Percentiles rank a stretch among this genome's conserved stretches.
These are phyloP conservation scores for Lignosus rhinocerotis DNA, from an alignment of 1,284 basidiomycete genomes.

Conservation along the genomic window DNA sequence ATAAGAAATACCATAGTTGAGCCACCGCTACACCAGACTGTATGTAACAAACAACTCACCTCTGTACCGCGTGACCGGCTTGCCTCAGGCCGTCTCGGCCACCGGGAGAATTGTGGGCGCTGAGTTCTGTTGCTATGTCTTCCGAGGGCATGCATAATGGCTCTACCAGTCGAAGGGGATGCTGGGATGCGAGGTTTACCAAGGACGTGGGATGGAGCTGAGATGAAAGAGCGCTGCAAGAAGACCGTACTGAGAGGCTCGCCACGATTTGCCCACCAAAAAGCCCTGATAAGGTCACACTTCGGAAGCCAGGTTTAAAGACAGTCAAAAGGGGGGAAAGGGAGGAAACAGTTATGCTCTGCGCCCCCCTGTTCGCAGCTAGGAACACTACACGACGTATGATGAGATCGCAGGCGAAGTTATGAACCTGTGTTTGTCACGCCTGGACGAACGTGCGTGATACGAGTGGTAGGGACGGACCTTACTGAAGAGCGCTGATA, in stretches of 20 bases:
- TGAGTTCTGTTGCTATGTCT: neutral
- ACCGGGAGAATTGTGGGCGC: constrained; percentile 1
- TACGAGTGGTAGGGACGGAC: constrained; percentile 14
- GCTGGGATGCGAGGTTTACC: too few relatives aligned
- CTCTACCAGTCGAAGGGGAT: too few relatives aligned
- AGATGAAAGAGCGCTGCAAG: too few relatives aligned
- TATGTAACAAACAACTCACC: neutral
- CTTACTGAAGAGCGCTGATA: neutral
- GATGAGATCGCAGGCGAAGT: neutral
- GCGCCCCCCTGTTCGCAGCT: neutral
- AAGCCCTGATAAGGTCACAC: too few relatives aligned
- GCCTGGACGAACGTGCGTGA: constrained; percentile 13
- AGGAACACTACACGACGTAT: neutral
- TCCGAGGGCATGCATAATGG: neutral
- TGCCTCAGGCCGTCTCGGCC: neutral
- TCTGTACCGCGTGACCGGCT: constrained; percentile 6
- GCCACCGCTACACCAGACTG: too few relatives aligned
- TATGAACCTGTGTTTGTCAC: neutral
- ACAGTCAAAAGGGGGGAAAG: neutral
- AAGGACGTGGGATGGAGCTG: too few relatives aligned
- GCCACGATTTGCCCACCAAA: too few relatives aligned
- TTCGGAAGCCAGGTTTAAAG: too few relatives aligned
- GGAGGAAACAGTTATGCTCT: too few relatives aligned
- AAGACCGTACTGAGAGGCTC: too few relatives aligned
- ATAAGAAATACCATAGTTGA: neutral